Evolutionary conservation across 441 rosid species (phyloP), one percentile per base, ranked within the genome.

Genomic region (Theobroma grandiflorum): DNA sequence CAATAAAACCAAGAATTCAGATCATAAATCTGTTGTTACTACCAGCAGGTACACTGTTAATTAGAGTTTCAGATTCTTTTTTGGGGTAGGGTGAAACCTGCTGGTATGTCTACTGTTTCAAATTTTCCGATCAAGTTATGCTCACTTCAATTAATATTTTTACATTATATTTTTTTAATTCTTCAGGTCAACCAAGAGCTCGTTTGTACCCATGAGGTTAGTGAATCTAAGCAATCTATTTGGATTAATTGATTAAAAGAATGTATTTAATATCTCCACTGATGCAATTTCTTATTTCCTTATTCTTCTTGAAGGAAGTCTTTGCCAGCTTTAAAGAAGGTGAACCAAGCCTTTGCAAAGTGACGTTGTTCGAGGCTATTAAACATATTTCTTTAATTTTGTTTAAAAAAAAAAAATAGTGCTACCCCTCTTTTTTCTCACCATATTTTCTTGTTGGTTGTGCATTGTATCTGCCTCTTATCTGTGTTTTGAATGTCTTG

Each of bases 271-370:
- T 74, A 50, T 81, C 50, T 81, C 26, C 55, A 61, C 59, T 88
- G 82, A 81, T 73, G 38, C 75, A 63, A 47, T 43, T 80, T 80
- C 68, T 72, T 79, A 71, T 72, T 64, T 79, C 79, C 57, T 37
- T 62, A 81, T 80, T 87, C 72, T 80, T 73, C 80, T 81, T 89
- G 86, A 82, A 95, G 99, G 95, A 91, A 85, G 81, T 91, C 96
- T 61, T 84, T 88, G 71, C 91, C 93, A 63, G 86, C 64, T 50
- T 75, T 81, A 37, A 89, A 75, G 87, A 84, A 85, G 88, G 79
- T 76, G 72, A 92, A 82, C 81, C 88, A 85, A 78, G 81, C 81
- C 69, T 80, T 82, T 78, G 69, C 82, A 77, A 26, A 85, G 79
- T 77, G 38, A 75, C 42, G 86, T 87, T 85, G 86, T 78, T 80